phyloP scores from a whole-genome alignment of 73 alveolate species.

The Paramecium octaurelia region DNA sequence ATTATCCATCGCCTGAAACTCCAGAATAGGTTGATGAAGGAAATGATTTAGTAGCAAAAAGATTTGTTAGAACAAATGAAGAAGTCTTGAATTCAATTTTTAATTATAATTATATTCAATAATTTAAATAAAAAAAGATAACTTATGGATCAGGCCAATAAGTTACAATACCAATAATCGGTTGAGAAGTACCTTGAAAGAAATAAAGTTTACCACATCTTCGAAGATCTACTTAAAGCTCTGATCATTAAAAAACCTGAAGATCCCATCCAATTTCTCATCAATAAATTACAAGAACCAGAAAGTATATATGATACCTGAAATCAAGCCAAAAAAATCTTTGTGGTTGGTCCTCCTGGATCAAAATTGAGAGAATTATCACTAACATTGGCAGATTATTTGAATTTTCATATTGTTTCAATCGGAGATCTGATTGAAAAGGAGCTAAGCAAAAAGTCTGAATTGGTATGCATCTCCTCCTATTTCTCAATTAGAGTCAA shows the following conservation, averaged over 20 bases:
- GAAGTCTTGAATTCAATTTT: background rate
- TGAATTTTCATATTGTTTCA: constrained; percentile 71
- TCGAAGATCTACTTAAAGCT: constrained; percentile 84
- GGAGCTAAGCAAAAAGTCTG: constrained; percentile 82
- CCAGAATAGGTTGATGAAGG: background rate
- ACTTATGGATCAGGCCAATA: constrained; percentile 83
- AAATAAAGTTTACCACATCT: constrained; percentile 86
- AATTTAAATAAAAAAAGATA: constrained; percentile 44
- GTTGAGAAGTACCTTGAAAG: constrained; percentile 90
- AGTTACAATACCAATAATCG: constrained; percentile 76
- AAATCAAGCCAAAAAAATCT: constrained; percentile 77
- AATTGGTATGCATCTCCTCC: constrained; percentile 57
- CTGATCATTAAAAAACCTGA: constrained; percentile 90
- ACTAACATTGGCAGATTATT: constrained; percentile 75
- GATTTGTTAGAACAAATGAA: background rate
- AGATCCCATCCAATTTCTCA: constrained; percentile 88
- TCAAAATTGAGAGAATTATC: constrained; percentile 77
- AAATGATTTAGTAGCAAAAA: background rate
- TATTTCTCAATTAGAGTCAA: constrained; percentile 56
- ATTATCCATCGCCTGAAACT: background rate
- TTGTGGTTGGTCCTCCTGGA: constrained; percentile 96
- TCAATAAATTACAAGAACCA: constrained; percentile 76
- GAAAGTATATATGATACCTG: constrained; percentile 20
- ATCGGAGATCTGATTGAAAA: constrained; percentile 83
- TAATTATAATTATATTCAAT: background rate